Conservation (phyloP, 495 filamentous ascomycete species). For the Podospora sp. region DNA sequence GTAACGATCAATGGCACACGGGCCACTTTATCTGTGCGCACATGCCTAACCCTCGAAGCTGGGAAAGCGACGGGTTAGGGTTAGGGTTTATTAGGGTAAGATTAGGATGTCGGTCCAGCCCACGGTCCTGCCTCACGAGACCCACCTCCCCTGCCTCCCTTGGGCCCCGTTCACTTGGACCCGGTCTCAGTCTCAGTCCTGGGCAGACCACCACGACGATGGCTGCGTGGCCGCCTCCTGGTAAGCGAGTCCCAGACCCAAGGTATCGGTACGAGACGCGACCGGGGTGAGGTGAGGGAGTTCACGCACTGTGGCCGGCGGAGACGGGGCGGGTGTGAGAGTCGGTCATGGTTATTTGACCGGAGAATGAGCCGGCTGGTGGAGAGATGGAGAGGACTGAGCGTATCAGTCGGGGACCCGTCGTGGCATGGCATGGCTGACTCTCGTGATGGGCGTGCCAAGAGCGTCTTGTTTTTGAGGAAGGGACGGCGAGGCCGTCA, state of each 20-base stretch:
- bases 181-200: not conserved
- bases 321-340: not conserved
- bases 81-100: too few species aligned
- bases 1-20: too few species aligned
- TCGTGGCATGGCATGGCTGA: too few species aligned
- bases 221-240: not conserved
- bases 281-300: not conserved
- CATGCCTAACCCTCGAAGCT: too few species aligned
- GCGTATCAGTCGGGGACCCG: not conserved
- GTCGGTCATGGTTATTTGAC: not conserved
- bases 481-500: not conserved
- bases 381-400: not conserved
- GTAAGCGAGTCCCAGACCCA: conserved; percentile 3
- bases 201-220: not conserved
- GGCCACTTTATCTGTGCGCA: too few species aligned
- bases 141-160: not conserved
- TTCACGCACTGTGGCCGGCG: not conserved
- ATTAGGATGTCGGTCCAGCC: too few species aligned
- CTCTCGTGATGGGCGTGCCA: too few species aligned
- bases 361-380: not conserved
- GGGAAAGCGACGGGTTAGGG: too few species aligned
- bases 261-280: conserved; percentile 6
- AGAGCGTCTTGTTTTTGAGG: not conserved
- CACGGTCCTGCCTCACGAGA: not conserved
- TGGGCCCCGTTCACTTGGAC: not conserved